These are phyloP conservation scores for Hypoxylon sp. DNA, from an alignment of 2,329 filamentous ascomycete species.

Conservation along the genomic window DNA sequence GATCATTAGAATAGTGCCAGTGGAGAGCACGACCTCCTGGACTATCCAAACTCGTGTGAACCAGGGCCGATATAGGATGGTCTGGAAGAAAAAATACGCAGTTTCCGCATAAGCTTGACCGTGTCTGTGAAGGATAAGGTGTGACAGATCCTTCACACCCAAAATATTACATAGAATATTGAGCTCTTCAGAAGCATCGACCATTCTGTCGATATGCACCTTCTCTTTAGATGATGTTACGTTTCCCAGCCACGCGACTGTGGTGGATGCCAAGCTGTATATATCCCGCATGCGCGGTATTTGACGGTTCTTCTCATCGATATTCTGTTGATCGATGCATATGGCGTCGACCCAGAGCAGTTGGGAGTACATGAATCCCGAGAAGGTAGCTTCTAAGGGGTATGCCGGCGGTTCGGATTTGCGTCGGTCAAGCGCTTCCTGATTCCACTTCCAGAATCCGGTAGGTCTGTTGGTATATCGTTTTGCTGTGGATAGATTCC, in stretches of 20 bases:
- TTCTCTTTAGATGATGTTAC: not conserved
- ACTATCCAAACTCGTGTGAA: conserved; percentile 3
- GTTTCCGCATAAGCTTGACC: not conserved
- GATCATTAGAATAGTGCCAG: not conserved
- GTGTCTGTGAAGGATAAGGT: not conserved
- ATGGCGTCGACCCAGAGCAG: conserved; percentile 4
- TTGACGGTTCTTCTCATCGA: not conserved
- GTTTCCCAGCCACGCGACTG: not conserved
- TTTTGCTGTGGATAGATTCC: not conserved
- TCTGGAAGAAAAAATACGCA: not conserved
- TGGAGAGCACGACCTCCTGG: conserved; percentile 5
- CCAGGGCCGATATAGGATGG: not conserved
- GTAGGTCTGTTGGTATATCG: not conserved
- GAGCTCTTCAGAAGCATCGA: not conserved
- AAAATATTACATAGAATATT: not conserved
- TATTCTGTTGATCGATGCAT: conserved; percentile 3
- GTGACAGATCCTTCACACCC: not conserved
- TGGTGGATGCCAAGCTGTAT: not conserved
- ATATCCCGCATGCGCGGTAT: conserved; percentile 3
- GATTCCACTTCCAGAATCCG: not conserved
- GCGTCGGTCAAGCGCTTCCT: not conserved
- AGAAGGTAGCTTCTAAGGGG: not conserved
- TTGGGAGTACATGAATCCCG: not conserved
- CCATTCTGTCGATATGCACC: not conserved
- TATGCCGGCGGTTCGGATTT: not conserved